Conservation (phyloP, 2,329 filamentous ascomycete genomes). For the Akanthomyces muscarius region DNA sequence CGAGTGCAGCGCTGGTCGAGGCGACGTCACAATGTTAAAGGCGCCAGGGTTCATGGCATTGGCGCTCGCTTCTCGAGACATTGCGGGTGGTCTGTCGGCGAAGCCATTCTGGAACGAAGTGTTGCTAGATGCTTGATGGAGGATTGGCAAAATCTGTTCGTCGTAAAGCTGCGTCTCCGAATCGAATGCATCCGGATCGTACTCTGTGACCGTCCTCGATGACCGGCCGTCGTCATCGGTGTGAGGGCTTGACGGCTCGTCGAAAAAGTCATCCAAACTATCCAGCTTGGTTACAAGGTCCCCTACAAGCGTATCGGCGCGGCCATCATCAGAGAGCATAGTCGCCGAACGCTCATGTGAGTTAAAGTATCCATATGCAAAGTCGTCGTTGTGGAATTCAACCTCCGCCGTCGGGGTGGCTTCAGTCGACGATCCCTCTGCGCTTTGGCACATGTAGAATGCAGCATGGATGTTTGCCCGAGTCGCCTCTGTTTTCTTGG, state of each 20-base stretch:
- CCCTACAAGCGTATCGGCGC: slow-evolving; percentile 63
- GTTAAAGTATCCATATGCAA: slow-evolving; percentile 75
- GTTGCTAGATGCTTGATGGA: slow-evolving; percentile 79
- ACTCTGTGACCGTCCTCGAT: slow-evolving; percentile 61
- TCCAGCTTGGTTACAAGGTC: slow-evolving; percentile 80
- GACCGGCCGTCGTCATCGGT: slow-evolving; percentile 56
- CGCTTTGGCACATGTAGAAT: slow-evolving; percentile 85
- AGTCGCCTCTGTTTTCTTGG: slow-evolving; percentile 81
- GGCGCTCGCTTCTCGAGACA: slow-evolving; percentile 56
- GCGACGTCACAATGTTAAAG: slow-evolving; percentile 43
- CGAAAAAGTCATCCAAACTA: slow-evolving; percentile 78
- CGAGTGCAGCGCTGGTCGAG: slow-evolving; percentile 67
- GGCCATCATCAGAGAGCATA: slow-evolving; percentile 83
- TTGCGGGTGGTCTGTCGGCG: slow-evolving; percentile 62
- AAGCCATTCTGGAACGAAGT: slow-evolving; percentile 87
- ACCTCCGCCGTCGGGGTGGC: slow-evolving; percentile 75
- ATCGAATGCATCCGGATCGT: slow-evolving; percentile 62
- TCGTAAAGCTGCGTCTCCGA: slow-evolving; percentile 83
- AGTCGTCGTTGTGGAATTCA: slow-evolving; percentile 89
- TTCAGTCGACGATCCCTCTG: slow-evolving; percentile 54
- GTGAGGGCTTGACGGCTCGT: slow-evolving; percentile 61
- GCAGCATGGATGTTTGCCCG: slow-evolving; percentile 91
- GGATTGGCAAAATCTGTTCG: slow-evolving; percentile 84
- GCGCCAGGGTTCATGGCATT: slow-evolving; percentile 62
- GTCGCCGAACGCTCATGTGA: slow-evolving; percentile 73